Evolutionary conservation across 2,329 filamentous ascomycete species (phyloP).

Genomic region (Phaeoacremonium minimum): DNA sequence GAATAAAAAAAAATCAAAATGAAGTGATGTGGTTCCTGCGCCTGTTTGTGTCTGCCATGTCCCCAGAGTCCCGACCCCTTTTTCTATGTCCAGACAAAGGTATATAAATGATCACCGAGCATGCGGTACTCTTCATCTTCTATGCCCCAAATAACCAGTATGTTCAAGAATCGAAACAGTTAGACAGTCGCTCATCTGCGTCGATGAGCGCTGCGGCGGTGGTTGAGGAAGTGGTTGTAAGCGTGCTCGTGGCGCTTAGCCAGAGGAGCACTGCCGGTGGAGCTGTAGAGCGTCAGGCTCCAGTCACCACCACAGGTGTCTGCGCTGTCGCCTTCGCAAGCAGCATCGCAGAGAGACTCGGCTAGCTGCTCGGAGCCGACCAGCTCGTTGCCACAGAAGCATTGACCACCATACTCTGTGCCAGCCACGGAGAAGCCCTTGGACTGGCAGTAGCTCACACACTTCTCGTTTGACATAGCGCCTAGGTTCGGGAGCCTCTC

Average conservation of each 20-base stretch:
- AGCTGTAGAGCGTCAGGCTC: constrained; percentile 39
- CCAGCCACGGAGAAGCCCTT: constrained; percentile 41
- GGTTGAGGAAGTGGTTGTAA: not conserved
- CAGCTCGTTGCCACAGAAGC: constrained; percentile 41
- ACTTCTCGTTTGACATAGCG: constrained; percentile 23
- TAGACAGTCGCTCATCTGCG: too few species aligned
- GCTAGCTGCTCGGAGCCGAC: constrained; percentile 33
- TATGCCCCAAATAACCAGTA: too few species aligned
- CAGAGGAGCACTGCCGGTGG: constrained; percentile 21
- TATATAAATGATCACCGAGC: too few species aligned
- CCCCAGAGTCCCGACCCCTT: too few species aligned
- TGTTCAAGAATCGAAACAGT: too few species aligned
- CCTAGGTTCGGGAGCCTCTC: constrained; percentile 35
- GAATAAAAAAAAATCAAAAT: too few species aligned
- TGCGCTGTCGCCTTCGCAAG: constrained; percentile 47
- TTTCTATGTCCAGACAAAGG: too few species aligned
- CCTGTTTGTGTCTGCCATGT: too few species aligned
- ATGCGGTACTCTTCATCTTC: too few species aligned
- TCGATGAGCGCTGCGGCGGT: not conserved
- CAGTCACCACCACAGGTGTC: constrained; percentile 44
- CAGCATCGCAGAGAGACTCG: constrained; percentile 38
- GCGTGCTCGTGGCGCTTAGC: not conserved
- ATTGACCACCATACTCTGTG: constrained; percentile 42
- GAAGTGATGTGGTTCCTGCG: too few species aligned
- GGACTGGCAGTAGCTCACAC: constrained; percentile 41